Percentiles rank a stretch among this genome's conserved stretches.
Evolutionary conservation across 1,284 basidiomycete species (phyloP).

Genomic region (Meripilus lineatus): DNA sequence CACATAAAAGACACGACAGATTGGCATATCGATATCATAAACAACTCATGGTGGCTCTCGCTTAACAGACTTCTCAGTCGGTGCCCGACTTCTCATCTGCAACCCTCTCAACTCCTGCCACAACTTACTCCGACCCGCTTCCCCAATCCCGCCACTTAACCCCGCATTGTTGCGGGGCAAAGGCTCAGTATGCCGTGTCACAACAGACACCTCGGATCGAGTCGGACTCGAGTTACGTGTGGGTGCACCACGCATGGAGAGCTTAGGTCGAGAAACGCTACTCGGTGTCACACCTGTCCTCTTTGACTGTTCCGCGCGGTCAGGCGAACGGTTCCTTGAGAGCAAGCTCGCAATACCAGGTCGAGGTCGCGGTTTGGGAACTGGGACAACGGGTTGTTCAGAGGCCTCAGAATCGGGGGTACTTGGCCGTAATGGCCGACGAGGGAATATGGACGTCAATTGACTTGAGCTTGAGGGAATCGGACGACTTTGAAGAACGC

Average conservation of each 20-base stretch:
- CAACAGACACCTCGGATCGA: slow-evolving; percentile 31
- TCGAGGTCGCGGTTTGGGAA: slow-evolving; percentile 21
- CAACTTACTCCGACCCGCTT: slow-evolving; percentile 40
- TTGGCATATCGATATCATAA: no score
- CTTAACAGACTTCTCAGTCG: not conserved
- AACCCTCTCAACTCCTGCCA: slow-evolving; percentile 58
- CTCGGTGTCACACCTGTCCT: slow-evolving; percentile 15
- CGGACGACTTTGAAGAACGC: slow-evolving; percentile 11
- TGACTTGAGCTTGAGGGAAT: slow-evolving; percentile 10
- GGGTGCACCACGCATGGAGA: slow-evolving; percentile 17
- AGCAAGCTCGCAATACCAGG: slow-evolving; percentile 36
- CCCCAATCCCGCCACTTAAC: slow-evolving; percentile 18
- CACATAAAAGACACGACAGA: not conserved
- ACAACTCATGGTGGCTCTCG: not conserved
- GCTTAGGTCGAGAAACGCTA: slow-evolving; percentile 16
- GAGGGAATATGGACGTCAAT: slow-evolving; percentile 20
- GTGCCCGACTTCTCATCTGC: not conserved
- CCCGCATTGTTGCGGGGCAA: slow-evolving; percentile 10
- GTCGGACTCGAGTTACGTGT: slow-evolving; percentile 29
- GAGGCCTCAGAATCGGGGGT: slow-evolving; percentile 23
- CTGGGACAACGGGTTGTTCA: slow-evolving; percentile 18
- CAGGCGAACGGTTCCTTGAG: slow-evolving; percentile 17
- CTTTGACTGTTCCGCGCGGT: slow-evolving; percentile 31
- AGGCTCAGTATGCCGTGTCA: slow-evolving; percentile 27
- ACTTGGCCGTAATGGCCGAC: slow-evolving; percentile 24